These are phyloP conservation scores for Juglanconis juglandina DNA, from an alignment of 2,329 filamentous ascomycete species.

Conservation along the genomic window DNA sequence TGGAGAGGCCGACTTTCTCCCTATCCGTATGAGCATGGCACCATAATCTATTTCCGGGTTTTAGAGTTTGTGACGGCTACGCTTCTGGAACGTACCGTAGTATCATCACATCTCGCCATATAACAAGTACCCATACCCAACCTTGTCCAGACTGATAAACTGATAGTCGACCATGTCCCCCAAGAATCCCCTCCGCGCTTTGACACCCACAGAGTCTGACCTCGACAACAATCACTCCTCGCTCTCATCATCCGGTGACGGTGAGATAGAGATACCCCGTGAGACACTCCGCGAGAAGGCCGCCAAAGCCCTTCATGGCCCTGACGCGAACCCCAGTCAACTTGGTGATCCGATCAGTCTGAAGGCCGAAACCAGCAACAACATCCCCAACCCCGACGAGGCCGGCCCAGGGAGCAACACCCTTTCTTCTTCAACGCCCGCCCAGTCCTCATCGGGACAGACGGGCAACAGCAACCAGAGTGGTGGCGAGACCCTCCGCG, in stretches of 20 bases:
- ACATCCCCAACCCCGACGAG: conserved; percentile 1
- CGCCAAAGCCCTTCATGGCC: conserved; percentile 2
- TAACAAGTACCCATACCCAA: no score
- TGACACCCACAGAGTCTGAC: conserved; percentile 17
- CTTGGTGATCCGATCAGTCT: conserved; percentile 8
- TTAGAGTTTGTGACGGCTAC: no score
- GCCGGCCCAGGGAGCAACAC: not conserved
- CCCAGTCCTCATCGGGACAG: not conserved
- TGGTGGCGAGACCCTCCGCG: conserved; percentile 10
- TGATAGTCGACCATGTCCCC: not conserved
- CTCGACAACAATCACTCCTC: not conserved
- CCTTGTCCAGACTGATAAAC: not conserved
- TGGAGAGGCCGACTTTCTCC: no score
- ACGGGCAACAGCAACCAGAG: not conserved
- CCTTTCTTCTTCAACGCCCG: not conserved
- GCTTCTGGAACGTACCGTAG: not conserved
- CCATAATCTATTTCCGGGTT: no score
- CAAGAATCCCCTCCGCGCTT: conserved; percentile 13
- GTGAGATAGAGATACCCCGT: not conserved
- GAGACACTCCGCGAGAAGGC: conserved; percentile 15
- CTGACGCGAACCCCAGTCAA: conserved; percentile 9
- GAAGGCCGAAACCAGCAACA: conserved; percentile 7
- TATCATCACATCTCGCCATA: not conserved
- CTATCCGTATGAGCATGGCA: no score
- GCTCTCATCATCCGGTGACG: not conserved